Base-by-base conservation (phyloP, 2,329 filamentous ascomycete genomes). In the Colletotrichum sp. region DNA sequence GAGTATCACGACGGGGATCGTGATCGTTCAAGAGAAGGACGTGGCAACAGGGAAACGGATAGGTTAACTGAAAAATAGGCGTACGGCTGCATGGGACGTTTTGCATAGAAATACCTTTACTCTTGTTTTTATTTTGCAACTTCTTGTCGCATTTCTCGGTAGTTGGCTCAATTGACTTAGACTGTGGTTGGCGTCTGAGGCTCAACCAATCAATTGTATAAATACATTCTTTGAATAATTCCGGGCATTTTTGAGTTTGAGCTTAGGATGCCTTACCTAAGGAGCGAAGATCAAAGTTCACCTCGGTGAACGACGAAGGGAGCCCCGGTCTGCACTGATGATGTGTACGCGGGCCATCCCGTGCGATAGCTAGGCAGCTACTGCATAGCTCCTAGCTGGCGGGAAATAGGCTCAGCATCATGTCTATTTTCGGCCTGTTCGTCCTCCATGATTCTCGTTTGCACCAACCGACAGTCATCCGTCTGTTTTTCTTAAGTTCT, bases 1-100 rank as follows among this genome's bases (percentile, higher is more conserved):
- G 87, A 87, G 16, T 87, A 88, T 48, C 73, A 75, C 71, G 74
- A 78, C 59, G 39, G 80, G 79, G 66, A 74, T 26, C 74, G 64
- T 30, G 79, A 82, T 57, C 79, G 79, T 12, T 74, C 74, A 59
- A 76, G 74, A 74, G 74, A 76, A 7, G 65, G 70, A 28, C 63
- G 65, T 66, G 81, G 70, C 21, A 52, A 68, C 57, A 57, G 74
- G 30, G 74, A 76, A 52, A 61, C 74, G 28, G 74, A 74, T 34
- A 76, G 74, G 74, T 65, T 76, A 48, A 76, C 74, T 18, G 70
- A 76, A 69, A 75, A 76, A 82, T 75, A 75, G 63, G 78, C 57
- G 66, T 43, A 55, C 43, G 43, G 39, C 63, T 30, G 71, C 52
- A 64, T 71, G 52, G 52, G 66, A 55, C 36, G 65, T 67, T 61